Conservation (phyloP, 345 rosid genomes). For the Eucalyptus curtisii region DNA sequence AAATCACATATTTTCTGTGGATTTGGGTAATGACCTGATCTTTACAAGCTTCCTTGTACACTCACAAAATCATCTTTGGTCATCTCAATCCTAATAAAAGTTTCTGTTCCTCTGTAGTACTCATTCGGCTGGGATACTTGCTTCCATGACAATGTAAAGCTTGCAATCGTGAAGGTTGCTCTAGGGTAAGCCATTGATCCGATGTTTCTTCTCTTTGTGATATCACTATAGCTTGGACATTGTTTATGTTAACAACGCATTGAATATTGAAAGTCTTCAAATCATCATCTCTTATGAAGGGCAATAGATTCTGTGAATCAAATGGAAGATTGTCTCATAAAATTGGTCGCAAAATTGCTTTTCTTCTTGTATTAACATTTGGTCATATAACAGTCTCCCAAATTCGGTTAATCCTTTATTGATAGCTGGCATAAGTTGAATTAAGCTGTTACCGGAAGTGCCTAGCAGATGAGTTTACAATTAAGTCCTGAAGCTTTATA, state of each 20-base stretch:
- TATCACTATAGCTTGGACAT: neutral
- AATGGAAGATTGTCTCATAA: neutral
- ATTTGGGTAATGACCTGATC: conserved; percentile 52
- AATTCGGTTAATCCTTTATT: neutral
- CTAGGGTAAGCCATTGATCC: conserved; percentile 46
- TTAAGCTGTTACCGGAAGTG: neutral
- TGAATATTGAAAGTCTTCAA: neutral
- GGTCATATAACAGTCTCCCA: neutral
- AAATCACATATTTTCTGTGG: conserved; percentile 94
- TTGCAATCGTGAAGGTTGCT: conserved; percentile 42
- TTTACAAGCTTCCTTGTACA: neutral
- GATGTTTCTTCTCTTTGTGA: neutral
- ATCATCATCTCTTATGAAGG: neutral
- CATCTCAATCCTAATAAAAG: neutral
- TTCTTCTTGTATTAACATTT: neutral
- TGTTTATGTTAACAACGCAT: neutral
- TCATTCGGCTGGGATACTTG: conserved; percentile 58
- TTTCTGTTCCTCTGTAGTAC: conserved; percentile 36
- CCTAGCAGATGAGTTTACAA: neutral
- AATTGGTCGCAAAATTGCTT: neutral
- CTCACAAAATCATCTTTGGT: neutral
- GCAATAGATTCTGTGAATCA: neutral
- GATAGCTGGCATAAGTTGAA: neutral
- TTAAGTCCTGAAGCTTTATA: neutral
- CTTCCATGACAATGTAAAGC: conserved; percentile 50